A percentile compares a stretch with the other conserved stretches of the same genome.
phyloP scores from a whole-genome alignment of 1,139 yeast genomes.

The Geotrichum restrictum region DNA sequence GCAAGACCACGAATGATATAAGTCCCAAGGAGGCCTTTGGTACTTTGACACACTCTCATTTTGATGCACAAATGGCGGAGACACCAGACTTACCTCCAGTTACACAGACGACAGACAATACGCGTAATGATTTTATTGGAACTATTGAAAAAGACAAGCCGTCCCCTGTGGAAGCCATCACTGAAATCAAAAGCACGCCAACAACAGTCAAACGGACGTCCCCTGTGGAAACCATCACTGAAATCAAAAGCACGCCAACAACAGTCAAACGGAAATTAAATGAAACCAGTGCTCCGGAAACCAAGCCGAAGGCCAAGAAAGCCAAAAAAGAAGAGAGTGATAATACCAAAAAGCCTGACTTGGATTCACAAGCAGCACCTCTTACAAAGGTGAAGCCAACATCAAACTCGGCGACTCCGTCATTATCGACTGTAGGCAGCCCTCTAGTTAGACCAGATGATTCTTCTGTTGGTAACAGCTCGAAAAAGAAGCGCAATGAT shows the following conservation, averaged over 20 bases:
- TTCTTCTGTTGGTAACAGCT: not conserved
- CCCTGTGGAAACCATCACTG: not conserved
- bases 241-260: not conserved
- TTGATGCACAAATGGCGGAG: too few species aligned
- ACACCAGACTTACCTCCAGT: too few species aligned
- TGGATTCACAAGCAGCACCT: not conserved
- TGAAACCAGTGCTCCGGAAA: slow-evolving; percentile 2
- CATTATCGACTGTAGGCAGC: not conserved
- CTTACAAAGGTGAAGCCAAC: not conserved
- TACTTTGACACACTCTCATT: too few species aligned
- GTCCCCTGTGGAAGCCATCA: not conserved
- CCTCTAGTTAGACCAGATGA: not conserved
- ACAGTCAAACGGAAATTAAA: slow-evolving; percentile 4
- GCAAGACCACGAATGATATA: too few species aligned
- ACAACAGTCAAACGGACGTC: slow-evolving; percentile 5
- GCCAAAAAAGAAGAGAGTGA: slow-evolving; percentile 12
- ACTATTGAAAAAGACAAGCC: not conserved
- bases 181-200: not conserved
- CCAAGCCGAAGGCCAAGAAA: slow-evolving; percentile 13
- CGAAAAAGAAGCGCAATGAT: slow-evolving; percentile 6
- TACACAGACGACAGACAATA: too few species aligned
- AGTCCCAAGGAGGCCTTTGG: too few species aligned
- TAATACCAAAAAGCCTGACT: not conserved
- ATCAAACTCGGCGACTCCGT: slow-evolving; percentile 3
- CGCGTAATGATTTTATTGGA: not conserved